Base-by-base conservation (phyloP, 495 filamentous ascomycete genomes). In the Chlorociboria aeruginascens region DNA sequence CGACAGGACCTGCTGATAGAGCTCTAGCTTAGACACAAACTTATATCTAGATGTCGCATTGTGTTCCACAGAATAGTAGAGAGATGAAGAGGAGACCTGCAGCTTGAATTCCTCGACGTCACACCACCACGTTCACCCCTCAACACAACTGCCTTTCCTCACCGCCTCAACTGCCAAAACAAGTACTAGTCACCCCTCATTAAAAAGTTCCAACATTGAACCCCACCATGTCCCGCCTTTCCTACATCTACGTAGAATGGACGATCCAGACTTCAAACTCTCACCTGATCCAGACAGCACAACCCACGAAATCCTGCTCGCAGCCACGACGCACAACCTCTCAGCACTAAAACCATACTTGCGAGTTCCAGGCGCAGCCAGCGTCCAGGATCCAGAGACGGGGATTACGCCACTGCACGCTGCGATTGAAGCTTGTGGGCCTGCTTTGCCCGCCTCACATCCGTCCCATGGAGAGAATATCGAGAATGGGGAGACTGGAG, bases 351-450 rank as follows among this genome's bases (percentile, higher is more conserved):
- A 81, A 54, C 72, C 73, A 33, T 76, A 93, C 8, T 74, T 95
- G 41, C 79, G 80, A 52, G 70, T 55, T 7, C 69, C 78, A 12
- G 71, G 74, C 48, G 74, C 63, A 46, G 86, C 86, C 16, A 85
- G 85, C 47, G 78, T 83, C 11, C 85, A 88, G 62, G 89, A 97
- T 54, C 72, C 82, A 2, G 81, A 85, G 49, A 95, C 89, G 0
- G 86, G 87, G 34, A 86, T 79, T 61, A 84, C 89, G 1, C 86
- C 92, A 10, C 73, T 98, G 3, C 92, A 98, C 63, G 81, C 87
- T 7, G 89, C 90, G 20, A 85, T 98, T 63, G 85, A 86, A 8
- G 79, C 85, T 8, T 93, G 86, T 55, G 85, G 86, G 40, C 63
- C 71, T 3, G 63, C 66, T 0, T 8, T 28, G 32, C 6, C 30